Percentiles rank a stretch among this genome's conserved stretches.
Evolutionary conservation across 2,329 filamentous ascomycete species (phyloP).

Genomic region (Bimuria novae-zelandiae): DNA sequence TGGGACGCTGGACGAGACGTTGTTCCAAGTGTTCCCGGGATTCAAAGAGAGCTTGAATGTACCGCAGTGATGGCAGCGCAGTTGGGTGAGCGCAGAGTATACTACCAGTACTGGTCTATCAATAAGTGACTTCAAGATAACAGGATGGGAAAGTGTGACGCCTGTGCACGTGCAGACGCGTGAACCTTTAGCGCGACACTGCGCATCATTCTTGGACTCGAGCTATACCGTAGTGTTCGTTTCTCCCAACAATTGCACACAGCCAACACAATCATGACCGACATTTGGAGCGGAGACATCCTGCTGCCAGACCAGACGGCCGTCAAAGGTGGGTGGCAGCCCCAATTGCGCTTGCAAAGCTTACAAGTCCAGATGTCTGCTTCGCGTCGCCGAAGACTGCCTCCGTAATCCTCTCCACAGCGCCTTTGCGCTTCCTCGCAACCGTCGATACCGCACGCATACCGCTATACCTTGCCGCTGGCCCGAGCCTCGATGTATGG

Average conservation of each 20-base stretch:
- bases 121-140: too few species aligned
- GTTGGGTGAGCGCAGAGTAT: too few species aligned
- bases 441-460: slow-evolving; percentile 47
- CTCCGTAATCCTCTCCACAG: slow-evolving; percentile 21
- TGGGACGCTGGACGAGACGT: slow-evolving; percentile 1
- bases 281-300: slow-evolving; percentile 43
- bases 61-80: background rate
- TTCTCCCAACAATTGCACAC: too few species aligned
- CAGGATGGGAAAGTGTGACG: background rate
- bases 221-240: too few species aligned
- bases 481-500: slow-evolving; percentile 46
- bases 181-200: background rate
- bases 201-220: too few species aligned
- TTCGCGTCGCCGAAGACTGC: slow-evolving; percentile 29
- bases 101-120: too few species aligned
- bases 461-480: slow-evolving; percentile 47
- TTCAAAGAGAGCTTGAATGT: slow-evolving; percentile 10
- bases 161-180: background rate
- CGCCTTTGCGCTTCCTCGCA: slow-evolving; percentile 42
- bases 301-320: slow-evolving; percentile 30
- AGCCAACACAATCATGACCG: too few species aligned
- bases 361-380: slow-evolving; percentile 30
- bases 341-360: background rate
- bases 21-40: slow-evolving; percentile 10
- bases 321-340: slow-evolving; percentile 27